phyloP scores from a whole-genome alignment of 2,329 filamentous ascomycete species.

The Fusarium cicatricum region DNA sequence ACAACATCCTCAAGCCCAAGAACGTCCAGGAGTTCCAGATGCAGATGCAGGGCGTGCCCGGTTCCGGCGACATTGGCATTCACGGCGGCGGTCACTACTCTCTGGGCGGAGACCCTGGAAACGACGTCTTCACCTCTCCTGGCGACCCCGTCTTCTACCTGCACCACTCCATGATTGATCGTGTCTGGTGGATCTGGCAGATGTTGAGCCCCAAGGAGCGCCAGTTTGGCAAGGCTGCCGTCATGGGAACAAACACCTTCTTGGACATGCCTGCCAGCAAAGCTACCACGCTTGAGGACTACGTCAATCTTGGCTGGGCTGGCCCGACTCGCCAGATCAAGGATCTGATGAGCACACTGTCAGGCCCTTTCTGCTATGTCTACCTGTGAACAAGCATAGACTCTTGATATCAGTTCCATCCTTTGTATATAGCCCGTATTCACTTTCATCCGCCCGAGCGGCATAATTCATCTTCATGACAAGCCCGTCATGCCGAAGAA shows the following conservation, averaged over 20 bases:
- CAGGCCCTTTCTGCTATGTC: slow-evolving; percentile 46
- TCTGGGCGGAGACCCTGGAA: slow-evolving; percentile 52
- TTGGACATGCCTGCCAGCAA: slow-evolving; percentile 34
- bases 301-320: slow-evolving; percentile 40
- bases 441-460: slow-evolving; percentile 3
- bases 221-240: slow-evolving; percentile 25
- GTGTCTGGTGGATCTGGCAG: slow-evolving; percentile 43
- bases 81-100: slow-evolving; percentile 52
- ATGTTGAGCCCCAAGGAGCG: slow-evolving; percentile 42
- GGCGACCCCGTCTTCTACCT: slow-evolving; percentile 49
- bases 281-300: slow-evolving; percentile 40
- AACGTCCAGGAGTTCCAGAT: slow-evolving; percentile 55
- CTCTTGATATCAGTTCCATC: not conserved
- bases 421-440: slow-evolving; percentile 2
- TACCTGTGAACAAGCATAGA: slow-evolving; percentile 40
- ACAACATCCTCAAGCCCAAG: slow-evolving; percentile 49
- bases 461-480: not conserved
- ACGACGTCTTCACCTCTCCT: slow-evolving; percentile 51
- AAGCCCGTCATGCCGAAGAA: no score
- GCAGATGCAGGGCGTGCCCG: slow-evolving; percentile 51
- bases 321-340: slow-evolving; percentile 41
- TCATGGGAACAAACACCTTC: slow-evolving; percentile 40
- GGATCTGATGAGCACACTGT: slow-evolving; percentile 45
- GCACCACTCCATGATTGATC: slow-evolving; percentile 45
- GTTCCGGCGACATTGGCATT: slow-evolving; percentile 43